Base-by-base conservation (phyloP, 2,329 filamentous ascomycete genomes). In the Penicillium occitanis region DNA sequence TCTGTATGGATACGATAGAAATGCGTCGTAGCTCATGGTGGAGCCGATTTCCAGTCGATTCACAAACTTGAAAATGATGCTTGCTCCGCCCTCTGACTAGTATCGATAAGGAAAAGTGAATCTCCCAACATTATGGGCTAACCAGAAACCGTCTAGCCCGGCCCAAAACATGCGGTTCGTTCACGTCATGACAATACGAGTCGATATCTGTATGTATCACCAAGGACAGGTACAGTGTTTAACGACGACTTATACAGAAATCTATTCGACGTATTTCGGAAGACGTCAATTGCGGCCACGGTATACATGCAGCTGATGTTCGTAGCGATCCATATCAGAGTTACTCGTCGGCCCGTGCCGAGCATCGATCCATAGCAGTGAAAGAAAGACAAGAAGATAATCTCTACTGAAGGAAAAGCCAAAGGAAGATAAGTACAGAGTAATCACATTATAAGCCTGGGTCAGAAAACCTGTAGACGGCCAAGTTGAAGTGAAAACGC, bases 261-360 rank as follows among this genome's bases (percentile, higher is more conserved):
- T 33, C 2, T 13, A 22, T 35, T 55, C 28, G 37, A 13, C 10
- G 10, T 19, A 13, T 7, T 6, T 35, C 51, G n/a, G 51, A 22
- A 37, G 10, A 55, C 14, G 8, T 22, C 44, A 13, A 33, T 30
- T 53, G 25, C 25, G 17, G 28, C 5, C 25, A 17, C 28, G 17
- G 50, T 28, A 51, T 35, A 3, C 2, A 37, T 35, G 50, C 11
- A n/a, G 50, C 14, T 53, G 50, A 53, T 35, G 4, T 55, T 28
- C 46, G 13, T 50, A 7, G 48, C 48, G 28, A 28, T 50, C 48
- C 48, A 13, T 11, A 53, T 55, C 51, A 19, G 28, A 55, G 7
- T 33, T 35, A 35, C 28, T 55, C n/a, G 5, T 55, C 51, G 51
- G 51, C 17, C 51, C 51, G 51, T 55, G 51, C 51, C 51, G 51